Evolutionary conservation across 176 grass and related monocot species (phyloP), one percentile per base, ranked within the genome.

Genomic region (Pontederia paniculata): DNA sequence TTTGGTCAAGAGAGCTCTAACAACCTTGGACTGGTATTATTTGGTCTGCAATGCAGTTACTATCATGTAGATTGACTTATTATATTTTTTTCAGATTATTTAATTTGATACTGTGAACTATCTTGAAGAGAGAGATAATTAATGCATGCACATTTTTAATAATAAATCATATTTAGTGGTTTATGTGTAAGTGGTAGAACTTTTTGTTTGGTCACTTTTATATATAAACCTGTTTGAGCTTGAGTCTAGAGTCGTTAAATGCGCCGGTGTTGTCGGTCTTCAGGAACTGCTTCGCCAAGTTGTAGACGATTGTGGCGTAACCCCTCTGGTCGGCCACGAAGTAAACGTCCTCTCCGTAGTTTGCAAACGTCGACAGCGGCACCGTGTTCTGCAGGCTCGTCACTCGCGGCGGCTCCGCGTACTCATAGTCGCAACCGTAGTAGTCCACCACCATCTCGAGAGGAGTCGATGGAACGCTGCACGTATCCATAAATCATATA

Each of bases 391-490:
- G 84, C 63, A 82, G 62, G 57, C 84, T 88, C 2, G 84, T 88
- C 41, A 78, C 52, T 3, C 74, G 66, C 12, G 84, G 84, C 6
- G 78, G 84, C 70, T 88, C 78, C 14, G 74, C 75, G 42, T 76
- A 82, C 70, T 82, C 79, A 42, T 76, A 82, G 67, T 88, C 84
- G 16, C 79, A 57, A 16, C 9, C 60, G 65, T 42, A 88, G 79
- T 88, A 88, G 67, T 88, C 84, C 9, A 82, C 50, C 67, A 45
- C 75, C 84, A 88, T 88, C 55, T 88, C 79, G 48, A 88, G 48
- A 5, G 84, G 71, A 17, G 60, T 65, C 10, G 69, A 45, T 37
- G 76, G 76, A 60, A 68, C 41, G 28, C 23, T 44, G 71, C 60
- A 28, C 8, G 12, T 12, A 9, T 21, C 6, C 12, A 4, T 7